Evolutionary conservation across 2,329 filamentous ascomycete species (phyloP).

Genomic region (Claviceps cyperi): DNA sequence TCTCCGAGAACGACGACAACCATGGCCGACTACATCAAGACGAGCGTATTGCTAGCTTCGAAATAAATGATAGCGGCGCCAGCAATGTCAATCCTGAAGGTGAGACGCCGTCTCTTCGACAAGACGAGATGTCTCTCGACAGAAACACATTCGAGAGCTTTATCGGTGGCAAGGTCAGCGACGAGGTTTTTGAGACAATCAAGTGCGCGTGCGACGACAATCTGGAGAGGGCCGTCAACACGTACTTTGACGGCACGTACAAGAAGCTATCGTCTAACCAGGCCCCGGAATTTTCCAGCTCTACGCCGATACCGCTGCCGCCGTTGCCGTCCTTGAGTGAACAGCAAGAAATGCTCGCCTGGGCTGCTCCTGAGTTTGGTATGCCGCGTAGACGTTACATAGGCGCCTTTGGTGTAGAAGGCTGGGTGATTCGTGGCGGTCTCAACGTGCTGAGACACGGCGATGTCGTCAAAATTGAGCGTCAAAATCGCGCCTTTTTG

Average conservation of each 20-base stretch:
- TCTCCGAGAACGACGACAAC: constrained; percentile 13
- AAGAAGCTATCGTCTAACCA: constrained; percentile 27
- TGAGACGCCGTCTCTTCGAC: constrained; percentile 8
- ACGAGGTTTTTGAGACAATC: constrained; percentile 34
- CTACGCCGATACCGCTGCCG: neutral
- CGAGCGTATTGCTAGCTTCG: constrained; percentile 5
- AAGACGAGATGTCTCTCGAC: constrained; percentile 33
- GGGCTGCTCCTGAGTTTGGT: constrained; percentile 6
- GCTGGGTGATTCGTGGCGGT: constrained; percentile 83
- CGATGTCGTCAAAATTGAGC: constrained; percentile 74
- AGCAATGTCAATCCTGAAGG: constrained; percentile 5
- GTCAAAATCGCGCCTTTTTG: constrained; percentile 50
- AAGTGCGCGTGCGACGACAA: constrained; percentile 40
- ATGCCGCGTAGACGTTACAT: constrained; percentile 51
- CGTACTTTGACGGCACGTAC: constrained; percentile 58
- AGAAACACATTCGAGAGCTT: constrained; percentile 43
- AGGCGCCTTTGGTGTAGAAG: constrained; percentile 80
- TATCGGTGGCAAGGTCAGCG: constrained; percentile 40
- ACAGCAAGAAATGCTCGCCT: neutral
- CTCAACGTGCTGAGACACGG: constrained; percentile 61
- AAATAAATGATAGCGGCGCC: constrained; percentile 6
- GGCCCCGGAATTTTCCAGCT: neutral
- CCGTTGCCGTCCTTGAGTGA: neutral
- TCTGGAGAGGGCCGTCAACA: constrained; percentile 49
- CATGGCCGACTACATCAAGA: constrained; percentile 11